Evolutionary conservation across 371 early-diverging fungal genomes (phyloP).

Genomic region (Umbelopsis sp.): DNA sequence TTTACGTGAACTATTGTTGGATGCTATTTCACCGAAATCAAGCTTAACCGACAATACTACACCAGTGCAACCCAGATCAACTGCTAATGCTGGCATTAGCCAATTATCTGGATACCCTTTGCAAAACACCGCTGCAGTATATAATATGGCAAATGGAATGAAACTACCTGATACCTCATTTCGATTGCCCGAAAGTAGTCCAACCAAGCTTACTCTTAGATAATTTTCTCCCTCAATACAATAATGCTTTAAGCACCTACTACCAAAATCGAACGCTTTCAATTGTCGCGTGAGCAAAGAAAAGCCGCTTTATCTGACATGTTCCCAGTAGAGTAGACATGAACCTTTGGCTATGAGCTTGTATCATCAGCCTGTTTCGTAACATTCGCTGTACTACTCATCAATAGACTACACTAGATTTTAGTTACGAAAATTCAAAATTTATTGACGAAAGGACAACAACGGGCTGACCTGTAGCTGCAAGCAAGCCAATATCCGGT

Average conservation of each 20-base stretch:
- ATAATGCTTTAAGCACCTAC: not conserved
- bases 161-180: constrained; percentile 8
- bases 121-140: not conserved
- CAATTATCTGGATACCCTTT: constrained; percentile 14
- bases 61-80: not conserved
- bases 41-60: constrained; percentile 21
- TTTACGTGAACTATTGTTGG: constrained; percentile 67
- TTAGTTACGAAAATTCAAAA: too few relatives aligned
- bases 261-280: too few relatives aligned
- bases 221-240: not conserved
- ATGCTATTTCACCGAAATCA: constrained; percentile 63
- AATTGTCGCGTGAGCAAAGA: too few relatives aligned
- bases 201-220: constrained; percentile 4
- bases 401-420: too few relatives aligned
- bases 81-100: constrained; percentile 16
- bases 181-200: constrained; percentile 12
- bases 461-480: too few relatives aligned
- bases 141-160: constrained; percentile 3
- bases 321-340: too few relatives aligned
- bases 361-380: too few relatives aligned
- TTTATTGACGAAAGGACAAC: too few relatives aligned
- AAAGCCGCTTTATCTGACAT: too few relatives aligned
- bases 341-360: too few relatives aligned
- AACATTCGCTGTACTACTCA: too few relatives aligned
- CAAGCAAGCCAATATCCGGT: too few relatives aligned